phyloP scores from a whole-genome alignment of 140 eudicot species.

The Senecio squalidus region DNA sequence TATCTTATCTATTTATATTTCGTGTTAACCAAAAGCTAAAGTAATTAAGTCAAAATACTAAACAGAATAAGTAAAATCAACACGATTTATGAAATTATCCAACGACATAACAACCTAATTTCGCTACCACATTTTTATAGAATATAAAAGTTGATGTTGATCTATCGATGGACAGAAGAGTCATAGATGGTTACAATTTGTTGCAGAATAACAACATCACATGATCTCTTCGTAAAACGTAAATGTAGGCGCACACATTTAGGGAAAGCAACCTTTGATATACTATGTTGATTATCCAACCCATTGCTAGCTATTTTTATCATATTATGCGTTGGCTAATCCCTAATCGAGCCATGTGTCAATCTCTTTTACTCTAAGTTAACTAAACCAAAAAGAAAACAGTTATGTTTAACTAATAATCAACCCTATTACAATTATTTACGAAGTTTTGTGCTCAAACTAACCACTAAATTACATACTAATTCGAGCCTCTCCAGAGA shows the following conservation, averaged over 20 bases:
- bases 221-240: slow-evolving; percentile 13
- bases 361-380: background rate
- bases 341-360: slow-evolving; percentile 6
- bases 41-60: no score
- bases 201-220: background rate
- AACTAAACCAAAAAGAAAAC: background rate
- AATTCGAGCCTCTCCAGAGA: no score
- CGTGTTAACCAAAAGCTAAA: no score
- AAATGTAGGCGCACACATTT: background rate
- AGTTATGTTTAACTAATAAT: background rate
- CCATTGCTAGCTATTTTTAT: background rate
- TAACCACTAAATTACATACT: no score
- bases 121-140: no score
- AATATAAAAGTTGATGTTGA: background rate
- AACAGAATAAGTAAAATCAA: no score
- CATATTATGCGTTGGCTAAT: slow-evolving; percentile 6
- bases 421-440: no score
- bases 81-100: no score
- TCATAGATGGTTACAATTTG: background rate
- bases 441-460: no score
- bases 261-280: background rate
- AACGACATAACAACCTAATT: no score
- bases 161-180: no score
- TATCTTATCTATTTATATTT: no score
- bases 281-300: background rate